A percentile compares a stretch with the other conserved stretches of the same genome.
Conservation (phyloP, 192 early-diverging fungal genomes). For the Coemansia sp. region DNA sequence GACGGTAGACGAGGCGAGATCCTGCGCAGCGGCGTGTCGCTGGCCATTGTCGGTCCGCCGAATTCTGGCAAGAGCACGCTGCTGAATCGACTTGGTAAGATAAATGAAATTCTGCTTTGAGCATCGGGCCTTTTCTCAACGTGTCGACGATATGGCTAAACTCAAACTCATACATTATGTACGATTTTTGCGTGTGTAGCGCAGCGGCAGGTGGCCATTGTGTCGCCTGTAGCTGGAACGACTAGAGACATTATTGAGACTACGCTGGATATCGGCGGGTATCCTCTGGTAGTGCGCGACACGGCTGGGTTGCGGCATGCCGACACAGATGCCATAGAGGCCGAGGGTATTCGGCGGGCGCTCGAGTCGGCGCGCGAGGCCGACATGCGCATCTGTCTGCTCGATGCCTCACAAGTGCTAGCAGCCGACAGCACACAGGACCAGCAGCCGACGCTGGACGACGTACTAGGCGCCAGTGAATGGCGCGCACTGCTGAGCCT, state of each 20-base stretch:
- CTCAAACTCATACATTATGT: neutral
- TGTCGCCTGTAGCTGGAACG: constrained; percentile 74
- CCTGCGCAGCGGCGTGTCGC: constrained; percentile 67
- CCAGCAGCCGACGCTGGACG: neutral
- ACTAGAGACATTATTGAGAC: constrained; percentile 78
- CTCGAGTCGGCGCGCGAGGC: constrained; percentile 53
- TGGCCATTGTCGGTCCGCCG: constrained; percentile 74
- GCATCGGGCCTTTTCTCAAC: neutral
- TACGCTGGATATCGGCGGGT: constrained; percentile 73
- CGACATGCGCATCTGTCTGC: constrained; percentile 70
- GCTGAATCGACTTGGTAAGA: constrained; percentile 65
- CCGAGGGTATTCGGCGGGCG: constrained; percentile 69
- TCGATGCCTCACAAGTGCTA: constrained; percentile 32
- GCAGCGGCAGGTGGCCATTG: constrained; percentile 74
- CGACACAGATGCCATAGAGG: constrained; percentile 66
- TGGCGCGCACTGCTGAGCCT: constrained; percentile 25
- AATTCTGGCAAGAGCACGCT: constrained; percentile 82
- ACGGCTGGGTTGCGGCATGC: constrained; percentile 67
- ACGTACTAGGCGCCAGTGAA: neutral
- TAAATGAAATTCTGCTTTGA: neutral
- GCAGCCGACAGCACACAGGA: neutral
- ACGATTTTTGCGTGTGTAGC: constrained; percentile 25
- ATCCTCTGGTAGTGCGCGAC: constrained; percentile 75
- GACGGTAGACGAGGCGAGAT: constrained; percentile 75
- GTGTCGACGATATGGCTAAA: constrained; percentile 47